Percentiles rank a stretch among this genome's conserved stretches.
phyloP scores from a whole-genome alignment of 108 stramenopile genomes.

The Nitzschia sp. region DNA sequence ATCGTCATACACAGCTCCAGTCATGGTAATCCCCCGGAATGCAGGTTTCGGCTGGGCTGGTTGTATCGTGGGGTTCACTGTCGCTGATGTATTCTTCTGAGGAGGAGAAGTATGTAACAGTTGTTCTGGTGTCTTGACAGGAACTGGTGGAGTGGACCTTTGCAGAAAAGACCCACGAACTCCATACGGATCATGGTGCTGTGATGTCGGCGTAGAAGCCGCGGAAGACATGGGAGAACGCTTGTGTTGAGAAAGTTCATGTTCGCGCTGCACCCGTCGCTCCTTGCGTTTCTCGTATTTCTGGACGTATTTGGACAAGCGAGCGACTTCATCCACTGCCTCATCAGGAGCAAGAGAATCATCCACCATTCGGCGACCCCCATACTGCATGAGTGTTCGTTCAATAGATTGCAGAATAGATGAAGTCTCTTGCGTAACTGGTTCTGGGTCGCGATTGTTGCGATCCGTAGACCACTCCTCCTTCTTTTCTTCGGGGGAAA shows the following conservation, averaged over 20 bases:
- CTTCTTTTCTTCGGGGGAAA: slow-evolving; percentile 29
- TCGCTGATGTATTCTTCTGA: too few species aligned
- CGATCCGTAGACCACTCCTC: slow-evolving; percentile 13
- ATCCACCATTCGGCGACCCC: neutral
- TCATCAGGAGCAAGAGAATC: slow-evolving; percentile 9
- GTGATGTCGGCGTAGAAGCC: neutral
- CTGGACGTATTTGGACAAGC: slow-evolving; percentile 36
- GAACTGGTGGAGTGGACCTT: neutral
- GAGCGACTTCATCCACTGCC: slow-evolving; percentile 31
- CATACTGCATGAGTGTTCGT: slow-evolving; percentile 9
- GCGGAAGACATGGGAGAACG: neutral
- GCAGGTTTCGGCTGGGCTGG: too few species aligned
- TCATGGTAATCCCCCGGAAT: slow-evolving; percentile 8
- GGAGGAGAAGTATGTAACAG: too few species aligned
- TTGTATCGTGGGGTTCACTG: too few species aligned
- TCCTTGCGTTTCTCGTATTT: slow-evolving; percentile 42
- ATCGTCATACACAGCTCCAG: slow-evolving; percentile 13
- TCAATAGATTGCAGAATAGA: slow-evolving; percentile 17
- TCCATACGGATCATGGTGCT: neutral
- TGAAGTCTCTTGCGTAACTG: neutral
- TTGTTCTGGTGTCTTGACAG: too few species aligned
- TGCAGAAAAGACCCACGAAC: neutral
- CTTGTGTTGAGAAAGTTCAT: too few species aligned
- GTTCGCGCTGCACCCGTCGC: slow-evolving; percentile 3
- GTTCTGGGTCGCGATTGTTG: slow-evolving; percentile 8